Evolutionary conservation across 140 eudicot species (phyloP).

Genomic region (Cichorium intybus): DNA sequence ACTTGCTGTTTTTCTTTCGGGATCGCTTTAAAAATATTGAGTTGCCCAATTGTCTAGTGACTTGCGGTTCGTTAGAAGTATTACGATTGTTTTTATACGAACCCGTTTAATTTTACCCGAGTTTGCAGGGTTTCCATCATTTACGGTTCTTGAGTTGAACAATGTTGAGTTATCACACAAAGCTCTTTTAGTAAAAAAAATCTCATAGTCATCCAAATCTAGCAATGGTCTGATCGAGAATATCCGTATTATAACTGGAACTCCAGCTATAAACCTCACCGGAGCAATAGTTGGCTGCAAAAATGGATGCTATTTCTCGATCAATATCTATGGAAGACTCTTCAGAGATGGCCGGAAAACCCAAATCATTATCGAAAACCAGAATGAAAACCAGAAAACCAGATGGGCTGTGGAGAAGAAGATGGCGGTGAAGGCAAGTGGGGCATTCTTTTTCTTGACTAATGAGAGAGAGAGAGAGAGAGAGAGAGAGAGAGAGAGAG

Average conservation of each 20-base stretch:
- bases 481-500: no score
- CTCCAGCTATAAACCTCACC: neutral
- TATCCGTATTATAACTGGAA: neutral
- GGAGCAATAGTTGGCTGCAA: neutral
- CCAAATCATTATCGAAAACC: neutral
- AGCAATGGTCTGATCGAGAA: neutral
- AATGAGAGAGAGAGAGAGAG: no score
- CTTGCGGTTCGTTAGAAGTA: neutral
- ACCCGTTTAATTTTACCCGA: no score
- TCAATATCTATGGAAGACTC: slow-evolving; percentile 3
- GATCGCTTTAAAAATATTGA: no score
- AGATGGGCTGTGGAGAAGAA: neutral
- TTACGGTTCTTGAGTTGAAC: slow-evolving; percentile 13
- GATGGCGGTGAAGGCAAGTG: no score
- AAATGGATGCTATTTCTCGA: neutral
- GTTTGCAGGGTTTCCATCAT: no score
- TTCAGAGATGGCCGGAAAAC: slow-evolving; percentile 1
- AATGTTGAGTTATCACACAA: neutral
- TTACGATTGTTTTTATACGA: neutral
- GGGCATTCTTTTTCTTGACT: no score
- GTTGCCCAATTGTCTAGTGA: no score
- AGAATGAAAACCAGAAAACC: no score
- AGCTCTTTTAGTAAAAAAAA: neutral
- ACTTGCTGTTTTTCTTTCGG: no score
- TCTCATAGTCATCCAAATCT: slow-evolving; percentile 10